Evolutionary conservation across 2,329 filamentous ascomycete genomes (phyloP).

Genomic region (Claviceps maximensis): DNA sequence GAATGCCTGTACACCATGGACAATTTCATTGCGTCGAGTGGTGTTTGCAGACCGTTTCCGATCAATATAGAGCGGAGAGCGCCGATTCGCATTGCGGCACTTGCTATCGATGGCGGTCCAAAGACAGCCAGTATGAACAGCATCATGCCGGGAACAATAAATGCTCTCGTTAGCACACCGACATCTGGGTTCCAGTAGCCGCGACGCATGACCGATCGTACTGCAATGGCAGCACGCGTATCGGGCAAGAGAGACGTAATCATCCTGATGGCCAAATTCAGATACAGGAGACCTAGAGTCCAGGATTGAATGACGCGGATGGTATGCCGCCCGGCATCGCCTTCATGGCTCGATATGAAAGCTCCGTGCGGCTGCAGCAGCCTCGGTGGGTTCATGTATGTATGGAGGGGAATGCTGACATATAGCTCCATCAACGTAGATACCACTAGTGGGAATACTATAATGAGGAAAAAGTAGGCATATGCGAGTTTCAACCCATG

Average conservation of each 20-base stretch:
- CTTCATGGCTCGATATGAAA: constrained; percentile 5
- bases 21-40: constrained; percentile 15
- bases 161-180: constrained; percentile 65
- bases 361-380: constrained; percentile 16
- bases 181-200: constrained; percentile 73
- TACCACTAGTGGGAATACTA: constrained; percentile 72
- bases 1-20: constrained; percentile 41
- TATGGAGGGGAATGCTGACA: constrained; percentile 73
- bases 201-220: constrained; percentile 57
- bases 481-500: constrained; percentile 47
- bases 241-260: constrained; percentile 54
- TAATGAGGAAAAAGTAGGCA: constrained; percentile 57
- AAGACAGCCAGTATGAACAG: constrained; percentile 50
- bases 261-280: constrained; percentile 63
- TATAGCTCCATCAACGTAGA: constrained; percentile 79
- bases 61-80: constrained; percentile 12
- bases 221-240: constrained; percentile 59
- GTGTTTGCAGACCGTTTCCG: constrained; percentile 15
- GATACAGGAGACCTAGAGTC: constrained; percentile 83
- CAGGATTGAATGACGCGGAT: constrained; percentile 86
- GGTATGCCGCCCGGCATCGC: constrained; percentile 39
- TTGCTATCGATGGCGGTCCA: constrained; percentile 48
- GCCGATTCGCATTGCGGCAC: constrained; percentile 15
- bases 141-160: constrained; percentile 63
- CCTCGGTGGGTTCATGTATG: constrained; percentile 45